These are phyloP conservation scores for Camelina neglecta DNA, from an alignment of 345 rosid species.

Conservation along the genomic window DNA sequence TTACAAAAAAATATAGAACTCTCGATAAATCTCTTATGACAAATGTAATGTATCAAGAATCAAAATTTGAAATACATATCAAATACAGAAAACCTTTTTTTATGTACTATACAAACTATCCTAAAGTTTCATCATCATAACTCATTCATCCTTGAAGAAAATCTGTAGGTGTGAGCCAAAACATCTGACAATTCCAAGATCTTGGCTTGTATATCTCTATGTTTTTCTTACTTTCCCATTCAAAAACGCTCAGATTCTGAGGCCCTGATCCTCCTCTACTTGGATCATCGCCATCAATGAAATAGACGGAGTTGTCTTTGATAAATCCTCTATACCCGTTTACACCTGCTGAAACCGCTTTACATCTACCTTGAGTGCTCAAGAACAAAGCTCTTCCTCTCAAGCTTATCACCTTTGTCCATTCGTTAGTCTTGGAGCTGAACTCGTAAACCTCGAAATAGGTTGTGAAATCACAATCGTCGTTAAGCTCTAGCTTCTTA, in stretches of 20 bases:
- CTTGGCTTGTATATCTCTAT: conserved; percentile 15
- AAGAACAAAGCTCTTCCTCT: conserved; percentile 35
- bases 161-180: conserved; percentile 35
- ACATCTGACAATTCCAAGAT: conserved; percentile 35
- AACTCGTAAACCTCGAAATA: conserved; percentile 32
- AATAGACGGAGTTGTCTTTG: conserved; percentile 26
- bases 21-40: not conserved
- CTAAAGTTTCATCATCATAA: not conserved
- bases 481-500: conserved; percentile 33
- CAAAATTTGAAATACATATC: not conserved
- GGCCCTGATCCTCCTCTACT: conserved; percentile 11
- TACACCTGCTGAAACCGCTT: conserved; percentile 19
- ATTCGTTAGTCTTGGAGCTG: conserved; percentile 18
- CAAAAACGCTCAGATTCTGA: conserved; percentile 28
- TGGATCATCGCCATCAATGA: conserved; percentile 12
- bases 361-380: conserved; percentile 29
- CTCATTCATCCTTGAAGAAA: not conserved
- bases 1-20: not conserved
- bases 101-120: not conserved
- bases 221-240: conserved; percentile 29
- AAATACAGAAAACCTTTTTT: not conserved
- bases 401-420: conserved; percentile 30
- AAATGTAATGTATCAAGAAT: conserved; percentile 11
- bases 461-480: conserved; percentile 33
- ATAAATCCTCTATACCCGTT: not conserved